These are phyloP conservation scores for Phytophthora constricta DNA, from an alignment of 352 stramenopile genomes.

Conservation along the genomic window DNA sequence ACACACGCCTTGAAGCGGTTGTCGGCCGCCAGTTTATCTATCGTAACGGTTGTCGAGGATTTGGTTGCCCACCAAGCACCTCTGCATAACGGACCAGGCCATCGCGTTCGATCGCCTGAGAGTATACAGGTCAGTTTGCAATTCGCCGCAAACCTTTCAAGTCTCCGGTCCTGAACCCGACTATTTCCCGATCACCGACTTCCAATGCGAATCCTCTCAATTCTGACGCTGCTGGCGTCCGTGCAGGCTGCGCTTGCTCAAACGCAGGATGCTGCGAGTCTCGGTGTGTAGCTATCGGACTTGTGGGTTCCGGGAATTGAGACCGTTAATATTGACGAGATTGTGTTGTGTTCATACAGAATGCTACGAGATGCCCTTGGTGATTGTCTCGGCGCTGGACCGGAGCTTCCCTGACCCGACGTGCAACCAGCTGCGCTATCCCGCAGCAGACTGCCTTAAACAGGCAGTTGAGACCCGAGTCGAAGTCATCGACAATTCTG, in stretches of 20 bases:
- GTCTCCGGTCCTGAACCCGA: constrained; percentile 22
- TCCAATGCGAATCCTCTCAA: constrained; percentile 28
- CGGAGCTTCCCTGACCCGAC: constrained; percentile 66
- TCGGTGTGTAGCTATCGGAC: not conserved
- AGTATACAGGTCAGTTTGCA: constrained; percentile 36
- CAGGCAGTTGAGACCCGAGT: constrained; percentile 51
- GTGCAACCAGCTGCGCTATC: constrained; percentile 76
- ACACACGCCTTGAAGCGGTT: not conserved
- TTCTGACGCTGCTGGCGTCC: constrained; percentile 27
- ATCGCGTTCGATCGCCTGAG: not conserved
- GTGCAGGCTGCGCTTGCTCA: constrained; percentile 17
- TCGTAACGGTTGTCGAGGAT: not conserved
- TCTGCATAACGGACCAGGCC: not conserved
- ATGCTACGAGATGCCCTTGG: constrained; percentile 76
- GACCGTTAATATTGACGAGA: not conserved
- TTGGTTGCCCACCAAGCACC: not conserved
- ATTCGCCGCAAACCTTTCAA: constrained; percentile 18
- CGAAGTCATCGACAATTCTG: constrained; percentile 67
- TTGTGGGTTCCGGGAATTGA: not conserved
- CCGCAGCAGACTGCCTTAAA: constrained; percentile 75
- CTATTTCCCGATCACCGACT: constrained; percentile 1
- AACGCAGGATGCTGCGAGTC: constrained; percentile 16
- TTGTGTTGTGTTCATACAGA: constrained; percentile 10
- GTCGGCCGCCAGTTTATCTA: not conserved
- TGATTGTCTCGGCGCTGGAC: constrained; percentile 65